These are phyloP conservation scores for Psilocybe sp. DNA, from an alignment of 768 basidiomycete species.

Conservation along the genomic window DNA sequence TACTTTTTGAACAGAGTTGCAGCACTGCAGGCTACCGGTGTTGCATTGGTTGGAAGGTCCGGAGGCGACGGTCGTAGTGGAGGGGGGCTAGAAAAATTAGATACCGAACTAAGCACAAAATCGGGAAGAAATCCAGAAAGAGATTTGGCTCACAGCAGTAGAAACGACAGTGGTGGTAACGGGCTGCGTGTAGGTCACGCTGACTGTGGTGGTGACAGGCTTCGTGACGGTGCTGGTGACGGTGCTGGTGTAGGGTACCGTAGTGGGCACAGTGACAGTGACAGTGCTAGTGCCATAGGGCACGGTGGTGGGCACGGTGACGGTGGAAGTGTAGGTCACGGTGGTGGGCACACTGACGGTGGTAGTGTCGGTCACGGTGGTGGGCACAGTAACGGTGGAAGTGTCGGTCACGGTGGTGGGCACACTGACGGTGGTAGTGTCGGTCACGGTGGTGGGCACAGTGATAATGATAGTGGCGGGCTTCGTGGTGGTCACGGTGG, in stretches of 20 bases:
- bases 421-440: no score
- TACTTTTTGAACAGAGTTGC: constrained; percentile 21
- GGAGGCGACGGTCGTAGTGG: constrained; percentile 16
- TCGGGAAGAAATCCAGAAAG: neutral
- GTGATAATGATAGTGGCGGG: neutral
- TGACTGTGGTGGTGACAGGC: no score
- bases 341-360: constrained; percentile 5
- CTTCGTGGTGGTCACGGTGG: no score
- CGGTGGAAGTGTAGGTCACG: neutral
- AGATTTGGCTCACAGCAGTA: neutral
- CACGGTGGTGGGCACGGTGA: constrained; percentile 4
- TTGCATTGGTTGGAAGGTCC: constrained; percentile 26
- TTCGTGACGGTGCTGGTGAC: no score
- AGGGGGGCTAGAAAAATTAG: constrained; percentile 8
- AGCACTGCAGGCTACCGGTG: constrained; percentile 24
- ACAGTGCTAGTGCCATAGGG: neutral
- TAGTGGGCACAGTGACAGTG: neutral
- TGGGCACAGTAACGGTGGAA: neutral
- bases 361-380: constrained; percentile 4
- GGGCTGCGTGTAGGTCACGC: neutral
- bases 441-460: neutral
- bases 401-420: no score
- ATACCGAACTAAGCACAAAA: neutral
- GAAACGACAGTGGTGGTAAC: neutral
- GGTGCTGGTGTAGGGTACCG: no score